Evolutionary conservation across 2,329 filamentous ascomycete species (phyloP).

Genomic region (Rhexocercosporidium sp.): DNA sequence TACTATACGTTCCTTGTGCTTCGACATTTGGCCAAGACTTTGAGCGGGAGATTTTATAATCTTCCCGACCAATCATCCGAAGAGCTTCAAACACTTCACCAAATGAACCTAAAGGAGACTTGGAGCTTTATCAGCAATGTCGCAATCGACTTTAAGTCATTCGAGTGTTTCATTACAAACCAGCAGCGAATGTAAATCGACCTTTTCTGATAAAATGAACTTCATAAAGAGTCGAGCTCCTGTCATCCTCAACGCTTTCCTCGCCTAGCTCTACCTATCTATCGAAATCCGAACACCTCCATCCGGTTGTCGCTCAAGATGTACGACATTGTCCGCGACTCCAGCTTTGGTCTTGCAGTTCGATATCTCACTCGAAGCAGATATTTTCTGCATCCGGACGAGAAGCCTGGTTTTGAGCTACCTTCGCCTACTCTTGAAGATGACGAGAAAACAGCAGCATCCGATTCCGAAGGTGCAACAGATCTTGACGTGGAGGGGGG

Average conservation of each 20-base stretch:
- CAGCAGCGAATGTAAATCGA: too few relatives aligned
- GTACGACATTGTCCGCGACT: not conserved
- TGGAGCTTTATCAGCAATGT: not conserved
- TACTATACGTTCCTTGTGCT: not conserved
- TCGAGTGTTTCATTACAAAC: too few relatives aligned
- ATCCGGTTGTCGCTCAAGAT: not conserved
- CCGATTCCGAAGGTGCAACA: not conserved
- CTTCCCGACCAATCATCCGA: not conserved
- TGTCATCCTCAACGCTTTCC: not conserved
- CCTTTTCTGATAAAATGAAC: too few relatives aligned
- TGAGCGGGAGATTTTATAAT: not conserved
- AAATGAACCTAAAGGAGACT: not conserved
- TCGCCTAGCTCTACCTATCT: not conserved
- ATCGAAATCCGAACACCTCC: not conserved
- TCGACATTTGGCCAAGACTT: not conserved
- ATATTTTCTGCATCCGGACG: not conserved
- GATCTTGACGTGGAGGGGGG: not conserved
- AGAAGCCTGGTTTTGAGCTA: conserved; percentile 8
- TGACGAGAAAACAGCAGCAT: not conserved
- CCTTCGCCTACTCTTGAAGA: conserved; percentile 1
- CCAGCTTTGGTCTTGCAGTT: not conserved
- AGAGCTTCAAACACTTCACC: not conserved
- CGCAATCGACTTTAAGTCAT: not conserved
- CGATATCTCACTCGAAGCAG: not conserved
- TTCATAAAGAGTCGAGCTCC: not conserved